Base-by-base conservation (phyloP, 176 grass and related monocot species). In the Melocanna baccifera region DNA sequence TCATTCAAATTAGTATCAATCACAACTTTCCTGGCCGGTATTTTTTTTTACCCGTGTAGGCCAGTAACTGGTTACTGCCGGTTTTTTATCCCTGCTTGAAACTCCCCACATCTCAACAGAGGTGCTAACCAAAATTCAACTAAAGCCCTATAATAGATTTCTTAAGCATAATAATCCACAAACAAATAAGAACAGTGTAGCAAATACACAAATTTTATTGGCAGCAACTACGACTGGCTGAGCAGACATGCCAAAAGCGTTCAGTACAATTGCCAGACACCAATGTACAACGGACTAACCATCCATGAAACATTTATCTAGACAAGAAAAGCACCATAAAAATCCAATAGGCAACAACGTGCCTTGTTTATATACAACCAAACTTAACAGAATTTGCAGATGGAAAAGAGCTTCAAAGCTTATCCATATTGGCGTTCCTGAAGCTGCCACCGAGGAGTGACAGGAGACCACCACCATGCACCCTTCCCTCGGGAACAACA, bases 361-460 rank as follows among this genome's bases (percentile, higher is more conserved):
- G 50, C 73, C 84, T 72, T 79, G 62, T 68, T 86, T 90, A 90
- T 86, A 41, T 86, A 90, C 84, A 90, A 72, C 51, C 78, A 77
- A 83, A 58, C 66, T 14, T 14, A 74, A 67, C 37, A 36, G 5
- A 78, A 78, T 71, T 82, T 83, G 59, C 39, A 59, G 67, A 72
- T 12, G 59, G 79, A 86, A 67, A 81, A 86, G 69, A 41, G 42
- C 67, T 70, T 86, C 67, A 83, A 41, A 80, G 85, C 45, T 87
- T 91, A 67, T 75, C 85, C 69, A 80, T 56, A 62, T 77, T 67
- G 14, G 83, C 87, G 69, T 94, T 92, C 78, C 80, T 90, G 75
- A 92, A 89, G 82, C 79, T 94, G 63, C 93, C 90, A 62, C 86
- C 86, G 26, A 94, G 90, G 37, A 90, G 88, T 86, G 93, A 90